Evolutionary conservation across 164 flowering plant genomes (phyloP).

Genomic region (Macadamia tetraphylla): DNA sequence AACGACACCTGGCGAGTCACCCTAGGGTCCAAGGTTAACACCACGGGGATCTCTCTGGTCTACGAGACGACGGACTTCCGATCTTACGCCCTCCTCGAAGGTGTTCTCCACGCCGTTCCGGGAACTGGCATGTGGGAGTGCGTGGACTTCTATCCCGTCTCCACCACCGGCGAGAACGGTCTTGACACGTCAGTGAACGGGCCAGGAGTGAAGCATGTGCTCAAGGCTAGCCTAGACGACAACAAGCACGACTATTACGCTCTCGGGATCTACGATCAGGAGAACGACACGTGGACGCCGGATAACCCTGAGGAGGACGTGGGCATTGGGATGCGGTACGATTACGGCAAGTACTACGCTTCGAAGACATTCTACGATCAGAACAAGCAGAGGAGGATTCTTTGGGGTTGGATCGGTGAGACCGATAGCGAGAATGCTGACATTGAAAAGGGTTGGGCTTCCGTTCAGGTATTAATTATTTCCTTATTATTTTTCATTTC

Average conservation of each 20-base stretch:
- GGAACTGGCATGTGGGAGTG: constrained; percentile 97
- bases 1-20: constrained; percentile 57
- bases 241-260: constrained; percentile 67
- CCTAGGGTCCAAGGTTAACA: constrained; percentile 56
- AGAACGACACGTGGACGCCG: constrained; percentile 46
- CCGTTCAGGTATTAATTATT: constrained; percentile 42
- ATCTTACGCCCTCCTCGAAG: constrained; percentile 31
- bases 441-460: constrained; percentile 64
- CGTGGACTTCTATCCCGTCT: constrained; percentile 81
- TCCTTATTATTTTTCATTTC: neutral
- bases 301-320: constrained; percentile 59
- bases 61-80: constrained; percentile 65
- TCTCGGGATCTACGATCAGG: constrained; percentile 50
- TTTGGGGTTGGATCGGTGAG: constrained; percentile 87
- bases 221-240: constrained; percentile 75
- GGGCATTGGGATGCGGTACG: constrained; percentile 60
- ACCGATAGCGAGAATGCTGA: constrained; percentile 63
- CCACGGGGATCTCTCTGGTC: constrained; percentile 56
- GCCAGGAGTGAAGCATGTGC: constrained; percentile 59
- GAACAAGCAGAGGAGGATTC: constrained; percentile 48
- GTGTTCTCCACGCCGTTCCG: constrained; percentile 50
- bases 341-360: constrained; percentile 79
- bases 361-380: constrained; percentile 82
- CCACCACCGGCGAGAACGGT: constrained; percentile 34
- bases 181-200: constrained; percentile 63